Evolutionary conservation across 768 basidiomycete species (phyloP), one percentile per base, ranked within the genome.

Genomic region (Cystofilobasidium ferigula): DNA sequence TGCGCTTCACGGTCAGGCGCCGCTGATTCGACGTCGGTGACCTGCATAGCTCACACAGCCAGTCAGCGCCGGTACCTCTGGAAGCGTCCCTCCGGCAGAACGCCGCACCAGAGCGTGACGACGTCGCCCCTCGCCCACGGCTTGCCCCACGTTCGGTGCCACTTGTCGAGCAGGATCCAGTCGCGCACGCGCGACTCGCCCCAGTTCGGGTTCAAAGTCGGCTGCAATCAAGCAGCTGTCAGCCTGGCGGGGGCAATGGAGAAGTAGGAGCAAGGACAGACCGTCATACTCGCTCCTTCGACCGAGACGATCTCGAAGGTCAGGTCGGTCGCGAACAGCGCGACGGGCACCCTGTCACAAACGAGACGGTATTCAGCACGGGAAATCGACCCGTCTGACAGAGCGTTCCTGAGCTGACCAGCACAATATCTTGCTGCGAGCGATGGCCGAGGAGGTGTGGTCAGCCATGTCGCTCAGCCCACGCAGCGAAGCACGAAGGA

Each of bases 81-180:
- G n/a, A n/a, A n/a, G n/a, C n/a, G n/a, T n/a, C 10, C 34, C 34
- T 28, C 22, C 24, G 4, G 22, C 24, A 64, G 42, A 14, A 22
- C 38, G 24, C 42, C 64, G 30, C 1, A 66, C 64, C 48, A 66
- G 58, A 66, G 64, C 8, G 64, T 66, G 30, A 66, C 64, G 38
- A 66, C 47, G 32, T 66, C 64, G 8, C 64, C 64, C 43, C 64
- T 38, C 24, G 59, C 20, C 64, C 64, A 66, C 0, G 64, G 59
- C 24, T 66, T 60, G 26, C 22, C 30, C 58, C 48, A 66, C 3
- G 57, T 48, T 1, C 45, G 45, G 30, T 54, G 48, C 64, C 48
- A 61, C 59, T 66, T 66, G 64, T 66, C 47, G 38, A 66, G 57
- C 30, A 60, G 53, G 14, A 66, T 58, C 48, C 57, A 66, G 53